Conservation (phyloP, 768 basidiomycete species). For the Gymnopilus junonius region DNA sequence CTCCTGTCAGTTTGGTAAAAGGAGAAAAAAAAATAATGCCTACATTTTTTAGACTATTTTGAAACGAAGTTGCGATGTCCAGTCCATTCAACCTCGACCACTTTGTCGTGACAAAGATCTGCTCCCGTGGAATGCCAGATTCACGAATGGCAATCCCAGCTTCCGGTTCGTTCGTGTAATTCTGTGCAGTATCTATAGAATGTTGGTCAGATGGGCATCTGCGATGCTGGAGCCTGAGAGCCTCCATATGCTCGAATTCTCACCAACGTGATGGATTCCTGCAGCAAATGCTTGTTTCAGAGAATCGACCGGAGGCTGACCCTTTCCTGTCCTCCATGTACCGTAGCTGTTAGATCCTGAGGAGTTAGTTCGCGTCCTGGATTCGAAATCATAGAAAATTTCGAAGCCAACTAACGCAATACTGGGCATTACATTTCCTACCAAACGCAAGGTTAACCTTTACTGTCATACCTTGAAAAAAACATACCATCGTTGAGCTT, state of each 20-base stretch:
- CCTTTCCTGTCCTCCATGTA: conserved; percentile 64
- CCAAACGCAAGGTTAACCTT: no score
- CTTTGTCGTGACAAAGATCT: conserved; percentile 70
- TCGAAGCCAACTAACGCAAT: conserved; percentile 41
- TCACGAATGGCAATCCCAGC: conserved; percentile 56
- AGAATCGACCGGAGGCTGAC: conserved; percentile 50
- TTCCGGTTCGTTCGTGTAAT: conserved; percentile 62
- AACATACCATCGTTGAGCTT: conserved; percentile 58
- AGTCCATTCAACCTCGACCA: conserved; percentile 54
- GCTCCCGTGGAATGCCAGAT: conserved; percentile 54
- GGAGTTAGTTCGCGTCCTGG: background rate
- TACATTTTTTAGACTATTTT: conserved; percentile 59
- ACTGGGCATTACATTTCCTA: conserved; percentile 53
- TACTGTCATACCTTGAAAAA: background rate
- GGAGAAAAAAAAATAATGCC: conserved; percentile 16
- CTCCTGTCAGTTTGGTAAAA: background rate
- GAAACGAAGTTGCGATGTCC: conserved; percentile 56
- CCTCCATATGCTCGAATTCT: conserved; percentile 14
- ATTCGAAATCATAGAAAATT: background rate
- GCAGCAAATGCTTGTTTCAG: conserved; percentile 65
- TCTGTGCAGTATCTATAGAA: conserved; percentile 58
- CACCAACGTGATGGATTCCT: conserved; percentile 67
- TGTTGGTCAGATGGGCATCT: background rate
- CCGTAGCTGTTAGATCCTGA: conserved; percentile 45
- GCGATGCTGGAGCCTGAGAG: background rate